phyloP scores from a whole-genome alignment of 148 eudicot species.

The Camellia japonica region DNA sequence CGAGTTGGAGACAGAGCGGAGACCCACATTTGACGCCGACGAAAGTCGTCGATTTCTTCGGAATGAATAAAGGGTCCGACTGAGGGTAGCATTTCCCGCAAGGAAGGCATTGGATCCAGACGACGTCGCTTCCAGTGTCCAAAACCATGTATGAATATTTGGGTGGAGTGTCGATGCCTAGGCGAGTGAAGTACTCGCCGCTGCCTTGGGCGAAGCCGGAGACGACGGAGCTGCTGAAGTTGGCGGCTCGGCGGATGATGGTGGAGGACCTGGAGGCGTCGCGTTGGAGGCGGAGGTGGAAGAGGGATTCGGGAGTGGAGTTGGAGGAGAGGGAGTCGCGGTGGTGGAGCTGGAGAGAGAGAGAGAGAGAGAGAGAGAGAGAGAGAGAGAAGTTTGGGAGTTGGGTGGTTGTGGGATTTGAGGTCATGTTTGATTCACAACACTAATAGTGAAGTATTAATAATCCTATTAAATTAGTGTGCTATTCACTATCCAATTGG shows the following conservation, averaged over 20 bases:
- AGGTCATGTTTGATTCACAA: too few relatives aligned
- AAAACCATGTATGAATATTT: slow-evolving; percentile 76
- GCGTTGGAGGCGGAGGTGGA: slow-evolving; percentile 52
- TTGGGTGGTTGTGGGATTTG: slow-evolving; percentile 7
- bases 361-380: slow-evolving; percentile 32
- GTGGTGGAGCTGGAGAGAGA: slow-evolving; percentile 52
- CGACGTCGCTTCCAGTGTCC: slow-evolving; percentile 94
- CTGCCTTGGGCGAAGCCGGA: slow-evolving; percentile 87
- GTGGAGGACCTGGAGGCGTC: slow-evolving; percentile 36
- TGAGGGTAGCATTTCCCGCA: slow-evolving; percentile 81
- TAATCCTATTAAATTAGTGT: too few relatives aligned
- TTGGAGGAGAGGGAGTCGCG: slow-evolving; percentile 42
- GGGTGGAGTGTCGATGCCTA: slow-evolving; percentile 85
- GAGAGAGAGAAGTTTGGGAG: slow-evolving; percentile 17
- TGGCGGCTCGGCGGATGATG: too few relatives aligned
- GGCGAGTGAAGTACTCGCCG: slow-evolving; percentile 96
- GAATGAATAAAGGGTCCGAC: slow-evolving; percentile 76
- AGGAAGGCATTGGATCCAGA: slow-evolving; percentile 87
- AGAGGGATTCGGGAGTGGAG: slow-evolving; percentile 46
- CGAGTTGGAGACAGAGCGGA: slow-evolving; percentile 59
- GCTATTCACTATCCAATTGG: too few relatives aligned
- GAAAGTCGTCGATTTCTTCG: slow-evolving; percentile 53
- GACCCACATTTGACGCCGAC: slow-evolving; percentile 53
- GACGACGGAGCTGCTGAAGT: slow-evolving; percentile 74
- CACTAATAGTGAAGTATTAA: too few relatives aligned